Evolutionary conservation across 2,329 filamentous ascomycete species (phyloP).

Genomic region (Verticillium klebahnii): DNA sequence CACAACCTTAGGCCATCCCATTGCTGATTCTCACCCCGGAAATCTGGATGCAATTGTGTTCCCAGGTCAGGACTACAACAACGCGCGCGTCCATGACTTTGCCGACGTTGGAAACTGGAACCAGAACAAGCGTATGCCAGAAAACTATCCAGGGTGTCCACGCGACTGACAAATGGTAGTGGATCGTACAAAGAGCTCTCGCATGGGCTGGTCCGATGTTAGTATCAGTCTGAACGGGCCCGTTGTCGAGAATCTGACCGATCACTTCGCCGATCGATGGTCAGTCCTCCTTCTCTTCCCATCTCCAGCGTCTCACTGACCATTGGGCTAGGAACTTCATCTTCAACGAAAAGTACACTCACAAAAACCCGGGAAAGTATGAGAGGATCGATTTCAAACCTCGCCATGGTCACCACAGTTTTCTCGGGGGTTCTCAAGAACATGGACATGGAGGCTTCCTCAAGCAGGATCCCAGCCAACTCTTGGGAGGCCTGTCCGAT

Average conservation of each 20-base stretch:
- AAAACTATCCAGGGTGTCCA: not conserved
- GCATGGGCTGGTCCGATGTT: conserved; percentile 93
- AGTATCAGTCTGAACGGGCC: conserved; percentile 71
- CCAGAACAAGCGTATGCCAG: conserved; percentile 64
- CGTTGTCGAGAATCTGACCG: conserved; percentile 67
- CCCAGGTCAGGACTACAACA: conserved; percentile 91
- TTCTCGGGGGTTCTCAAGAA: not conserved
- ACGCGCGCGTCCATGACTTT: conserved; percentile 79
- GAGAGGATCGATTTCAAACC: conserved; percentile 17
- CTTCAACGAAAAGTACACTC: conserved; percentile 71
- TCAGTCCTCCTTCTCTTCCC: conserved; percentile 17
- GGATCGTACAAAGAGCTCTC: conserved; percentile 69
- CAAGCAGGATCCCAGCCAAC: conserved; percentile 21
- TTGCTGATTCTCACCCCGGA: conserved; percentile 77
- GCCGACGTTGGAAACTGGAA: conserved; percentile 73
- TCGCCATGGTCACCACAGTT: not conserved
- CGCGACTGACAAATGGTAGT: conserved; percentile 35
- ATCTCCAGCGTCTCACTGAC: conserved; percentile 8
- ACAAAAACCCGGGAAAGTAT: conserved; percentile 48
- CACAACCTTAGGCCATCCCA: conserved; percentile 55
- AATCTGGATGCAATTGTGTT: conserved; percentile 74
- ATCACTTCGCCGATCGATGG: conserved; percentile 83
- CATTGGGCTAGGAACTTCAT: conserved; percentile 65
- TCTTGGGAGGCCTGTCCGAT: conserved; percentile 39
- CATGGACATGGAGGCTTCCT: conserved; percentile 13